Evolutionary conservation across 2,329 filamentous ascomycete genomes (phyloP), one percentile per base, ranked within the genome.

Genomic region (Parascedosporium putredinis): DNA sequence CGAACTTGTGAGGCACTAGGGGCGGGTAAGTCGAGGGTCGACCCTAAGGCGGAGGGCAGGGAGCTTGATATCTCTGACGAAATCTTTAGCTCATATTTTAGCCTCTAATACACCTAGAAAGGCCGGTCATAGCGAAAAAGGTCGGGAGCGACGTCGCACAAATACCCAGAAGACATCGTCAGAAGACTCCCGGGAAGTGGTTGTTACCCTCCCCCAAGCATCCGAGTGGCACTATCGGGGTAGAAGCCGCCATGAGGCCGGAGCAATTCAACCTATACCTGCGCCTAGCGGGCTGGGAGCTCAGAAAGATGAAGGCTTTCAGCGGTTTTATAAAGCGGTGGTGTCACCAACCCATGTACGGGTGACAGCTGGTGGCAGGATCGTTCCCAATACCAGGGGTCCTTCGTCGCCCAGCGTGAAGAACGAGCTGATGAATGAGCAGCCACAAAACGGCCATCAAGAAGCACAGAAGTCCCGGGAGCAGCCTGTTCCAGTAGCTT

Each of bases 261-360:
- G 61, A 16, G 62, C 48, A 40, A 64, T 59, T 38, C 73, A 74
- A 44, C 76, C 77, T 5, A 64, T 79, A 31, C 65, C 73, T 47
- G 78, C 78, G 20, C 79, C 79, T 9, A 62, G 70, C 18, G 75
- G 71, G 7, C 61, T 75, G 29, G 64, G 62, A 33, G 73, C 76
- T 23, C 79, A 83, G 60, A 74, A 76, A 55, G 73, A 73, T 29
- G 78, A 83, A 60, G 81, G 81, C n/a, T 84, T 84, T 56, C 75
- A 81, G 60, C 71, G 75, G 48, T 84, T 84, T 59, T 83, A 80
- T 65, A 79, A 81, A 59, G 79, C 80, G 9, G 81, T 84, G n/a
- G 73, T 78, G 4, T 84, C 81, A 29, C 81, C 81, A 6, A 81
- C 78, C 12, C 79, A 84, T 60, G 74, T 84, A 54, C 76, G 81